Evolutionary conservation across 495 filamentous ascomycete genomes (phyloP).

Genomic region (Penicillium canariense): DNA sequence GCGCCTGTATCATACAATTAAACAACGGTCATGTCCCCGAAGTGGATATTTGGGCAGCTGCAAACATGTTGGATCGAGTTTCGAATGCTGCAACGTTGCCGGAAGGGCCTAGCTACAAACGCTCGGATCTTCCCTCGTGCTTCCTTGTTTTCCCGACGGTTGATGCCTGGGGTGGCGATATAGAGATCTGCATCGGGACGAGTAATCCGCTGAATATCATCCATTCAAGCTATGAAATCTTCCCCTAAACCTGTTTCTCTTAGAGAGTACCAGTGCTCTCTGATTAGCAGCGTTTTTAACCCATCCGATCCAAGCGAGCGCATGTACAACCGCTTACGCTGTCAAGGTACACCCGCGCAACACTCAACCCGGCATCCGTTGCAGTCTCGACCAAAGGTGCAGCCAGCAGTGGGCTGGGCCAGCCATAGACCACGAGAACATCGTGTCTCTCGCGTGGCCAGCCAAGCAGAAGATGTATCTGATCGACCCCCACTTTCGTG

Average conservation of each 20-base stretch:
- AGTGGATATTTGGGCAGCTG: conserved; percentile 13
- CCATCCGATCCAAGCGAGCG: neutral
- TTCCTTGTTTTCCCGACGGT: conserved; percentile 23
- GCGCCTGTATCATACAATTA: conserved; percentile 4
- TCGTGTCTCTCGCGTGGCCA: conserved; percentile 25
- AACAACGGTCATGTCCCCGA: conserved; percentile 8
- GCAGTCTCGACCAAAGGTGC: conserved; percentile 26
- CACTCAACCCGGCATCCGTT: conserved; percentile 10
- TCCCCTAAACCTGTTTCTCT: neutral
- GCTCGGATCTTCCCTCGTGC: conserved; percentile 6
- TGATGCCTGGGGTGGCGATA: conserved; percentile 4
- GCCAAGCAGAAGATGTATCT: conserved; percentile 22
- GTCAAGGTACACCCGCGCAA: conserved; percentile 13
- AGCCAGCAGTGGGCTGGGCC: conserved; percentile 15
- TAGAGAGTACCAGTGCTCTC: neutral
- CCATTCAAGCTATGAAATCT: neutral
- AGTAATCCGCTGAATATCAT: neutral
- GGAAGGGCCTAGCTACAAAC: conserved; percentile 13
- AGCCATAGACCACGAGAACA: conserved; percentile 12
- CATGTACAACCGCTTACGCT: conserved; percentile 8
- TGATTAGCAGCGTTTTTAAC: neutral
- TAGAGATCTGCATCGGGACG: neutral
- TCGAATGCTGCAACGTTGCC: conserved; percentile 14
- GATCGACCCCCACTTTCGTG: conserved; percentile 21
- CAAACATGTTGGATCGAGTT: conserved; percentile 10